Evolutionary conservation across 2,329 filamentous ascomycete genomes (phyloP).

Genomic region (Didymella arachidicola): DNA sequence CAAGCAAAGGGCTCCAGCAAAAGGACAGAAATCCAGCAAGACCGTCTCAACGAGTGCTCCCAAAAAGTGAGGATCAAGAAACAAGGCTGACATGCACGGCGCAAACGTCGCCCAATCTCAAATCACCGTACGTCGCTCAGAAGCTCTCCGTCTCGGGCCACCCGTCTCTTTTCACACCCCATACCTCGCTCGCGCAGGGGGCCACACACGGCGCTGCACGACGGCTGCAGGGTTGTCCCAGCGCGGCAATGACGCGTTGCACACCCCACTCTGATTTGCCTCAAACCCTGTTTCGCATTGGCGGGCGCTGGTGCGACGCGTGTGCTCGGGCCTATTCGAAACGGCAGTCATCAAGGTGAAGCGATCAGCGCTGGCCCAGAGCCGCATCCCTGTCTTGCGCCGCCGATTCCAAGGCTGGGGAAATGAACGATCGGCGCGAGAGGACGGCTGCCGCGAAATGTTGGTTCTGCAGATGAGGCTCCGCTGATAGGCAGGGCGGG

Average conservation of each 20-base stretch:
- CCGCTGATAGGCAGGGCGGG: slow-evolving; percentile 22
- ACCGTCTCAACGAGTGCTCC: neutral
- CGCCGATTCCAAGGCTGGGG: neutral
- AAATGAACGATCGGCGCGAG: neutral
- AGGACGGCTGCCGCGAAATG: neutral
- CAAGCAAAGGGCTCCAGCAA: too few species aligned
- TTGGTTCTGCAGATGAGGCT: slow-evolving; percentile 12
- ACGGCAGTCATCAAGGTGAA: slow-evolving; percentile 15
- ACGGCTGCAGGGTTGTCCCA: slow-evolving; percentile 17
- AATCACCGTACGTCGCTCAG: slow-evolving; percentile 8
- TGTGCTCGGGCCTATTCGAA: slow-evolving; percentile 18
- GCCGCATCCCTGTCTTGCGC: neutral
- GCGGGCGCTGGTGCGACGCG: slow-evolving; percentile 16
- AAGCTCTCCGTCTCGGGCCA: slow-evolving; percentile 13
- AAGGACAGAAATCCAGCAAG: slow-evolving; percentile 1
- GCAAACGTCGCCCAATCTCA: slow-evolving; percentile 12
- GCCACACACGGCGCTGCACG: slow-evolving; percentile 5
- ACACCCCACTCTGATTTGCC: slow-evolving; percentile 12
- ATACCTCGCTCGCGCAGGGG: slow-evolving; percentile 4
- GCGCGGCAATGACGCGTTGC: slow-evolving; percentile 20
- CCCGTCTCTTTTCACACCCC: slow-evolving; percentile 8
- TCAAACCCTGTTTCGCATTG: slow-evolving; percentile 11
- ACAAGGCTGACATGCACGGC: slow-evolving; percentile 11
- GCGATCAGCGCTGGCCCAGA: slow-evolving; percentile 14
- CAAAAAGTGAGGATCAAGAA: slow-evolving; percentile 9